Percentiles rank a stretch among this genome's conserved stretches.
These are phyloP conservation scores for Carpinus viminea DNA, from an alignment of 306 rosid species.

Conservation along the genomic window DNA sequence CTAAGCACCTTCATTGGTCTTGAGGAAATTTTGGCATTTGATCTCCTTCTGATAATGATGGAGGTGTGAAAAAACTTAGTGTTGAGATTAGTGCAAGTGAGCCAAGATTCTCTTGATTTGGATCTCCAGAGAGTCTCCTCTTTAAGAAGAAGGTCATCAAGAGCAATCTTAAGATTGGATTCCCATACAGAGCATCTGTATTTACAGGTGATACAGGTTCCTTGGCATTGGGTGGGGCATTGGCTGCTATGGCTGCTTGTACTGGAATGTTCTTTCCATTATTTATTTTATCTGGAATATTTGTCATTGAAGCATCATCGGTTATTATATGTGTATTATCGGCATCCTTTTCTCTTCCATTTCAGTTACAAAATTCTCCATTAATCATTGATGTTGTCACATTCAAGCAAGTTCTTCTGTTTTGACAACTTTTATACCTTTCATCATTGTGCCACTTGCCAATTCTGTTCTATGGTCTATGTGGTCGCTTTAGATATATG, in stretches of 20 bases:
- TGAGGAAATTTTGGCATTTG: too few species aligned
- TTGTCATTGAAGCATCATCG: constrained; percentile 68
- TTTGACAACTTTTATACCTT: not conserved
- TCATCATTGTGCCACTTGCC: not conserved
- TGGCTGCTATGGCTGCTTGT: constrained; percentile 96
- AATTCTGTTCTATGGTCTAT: not conserved
- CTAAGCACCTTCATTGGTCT: too few species aligned
- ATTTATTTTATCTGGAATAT: constrained; percentile 71
- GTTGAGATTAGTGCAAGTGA: too few species aligned
- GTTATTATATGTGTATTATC: constrained; percentile 57
- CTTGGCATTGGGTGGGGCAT: constrained; percentile 89
- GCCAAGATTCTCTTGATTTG: too few species aligned
- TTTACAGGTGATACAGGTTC: constrained; percentile 91
- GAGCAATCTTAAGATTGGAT: not conserved
- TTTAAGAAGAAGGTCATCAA: too few species aligned
- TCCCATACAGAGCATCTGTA: constrained; percentile 73
- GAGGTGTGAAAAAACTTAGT: too few species aligned
- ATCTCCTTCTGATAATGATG: too few species aligned
- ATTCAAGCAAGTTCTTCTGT: not conserved
- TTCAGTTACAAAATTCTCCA: not conserved
- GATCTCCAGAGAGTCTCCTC: too few species aligned
- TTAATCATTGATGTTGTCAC: not conserved
- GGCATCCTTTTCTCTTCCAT: constrained; percentile 4
- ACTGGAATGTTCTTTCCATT: constrained; percentile 96
- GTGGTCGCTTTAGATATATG: not conserved